Percentiles rank a stretch among this genome's conserved stretches.
phyloP scores from a whole-genome alignment of 148 eudicot species.

The Bassia scoparia region DNA sequence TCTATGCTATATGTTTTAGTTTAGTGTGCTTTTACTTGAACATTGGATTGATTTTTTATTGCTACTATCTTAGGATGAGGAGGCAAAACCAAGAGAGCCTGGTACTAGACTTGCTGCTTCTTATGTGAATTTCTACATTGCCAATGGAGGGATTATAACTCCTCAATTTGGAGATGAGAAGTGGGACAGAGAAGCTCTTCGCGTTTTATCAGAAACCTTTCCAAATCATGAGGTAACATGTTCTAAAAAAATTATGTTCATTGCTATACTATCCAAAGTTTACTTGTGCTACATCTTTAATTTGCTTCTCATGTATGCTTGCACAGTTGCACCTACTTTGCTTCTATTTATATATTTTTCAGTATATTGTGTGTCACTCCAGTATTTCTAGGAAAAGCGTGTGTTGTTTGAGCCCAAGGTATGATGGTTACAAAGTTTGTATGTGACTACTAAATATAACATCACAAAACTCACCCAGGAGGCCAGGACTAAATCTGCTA shows the following conservation, averaged over 20 bases:
- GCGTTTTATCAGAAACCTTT: constrained; percentile 59
- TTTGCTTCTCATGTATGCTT: not conserved
- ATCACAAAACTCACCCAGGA: too few species aligned
- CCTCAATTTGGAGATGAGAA: constrained; percentile 93
- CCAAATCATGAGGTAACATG: constrained; percentile 61
- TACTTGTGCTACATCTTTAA: not conserved
- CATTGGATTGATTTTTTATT: not conserved
- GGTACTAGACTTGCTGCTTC: constrained; percentile 95
- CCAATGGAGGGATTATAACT: constrained; percentile 74
- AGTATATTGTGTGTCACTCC: not conserved
- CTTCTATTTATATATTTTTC: not conserved
- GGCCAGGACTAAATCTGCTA: too few species aligned
- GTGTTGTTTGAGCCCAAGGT: not conserved
- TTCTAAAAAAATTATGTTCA: not conserved
- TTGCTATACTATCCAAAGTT: constrained; percentile 6
- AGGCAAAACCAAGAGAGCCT: constrained; percentile 68
- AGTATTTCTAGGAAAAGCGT: not conserved
- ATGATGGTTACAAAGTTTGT: too few species aligned
- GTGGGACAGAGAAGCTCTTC: constrained; percentile 83
- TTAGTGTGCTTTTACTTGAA: not conserved
- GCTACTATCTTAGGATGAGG: constrained; percentile 51
- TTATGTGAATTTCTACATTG: constrained; percentile 88
- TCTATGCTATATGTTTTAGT: not conserved
- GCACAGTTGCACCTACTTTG: not conserved
- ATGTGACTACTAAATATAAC: too few species aligned